Percentiles rank a stretch among this genome's conserved stretches.
These are phyloP conservation scores for Parmelia sp. DNA, from an alignment of 495 filamentous ascomycete species.

Conservation along the genomic window DNA sequence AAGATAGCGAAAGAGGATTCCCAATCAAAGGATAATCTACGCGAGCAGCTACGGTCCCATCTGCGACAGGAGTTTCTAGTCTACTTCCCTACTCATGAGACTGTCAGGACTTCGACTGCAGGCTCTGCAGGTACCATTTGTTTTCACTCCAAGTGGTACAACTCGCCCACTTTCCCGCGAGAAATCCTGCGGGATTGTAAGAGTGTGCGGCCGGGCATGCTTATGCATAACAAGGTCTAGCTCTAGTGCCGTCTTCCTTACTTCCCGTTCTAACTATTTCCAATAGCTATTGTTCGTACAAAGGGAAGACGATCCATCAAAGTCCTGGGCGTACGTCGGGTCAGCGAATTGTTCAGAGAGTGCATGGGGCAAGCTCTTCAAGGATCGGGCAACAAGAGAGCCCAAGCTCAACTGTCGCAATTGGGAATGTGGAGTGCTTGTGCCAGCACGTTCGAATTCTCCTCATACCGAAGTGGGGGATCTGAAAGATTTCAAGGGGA, in stretches of 20 bases:
- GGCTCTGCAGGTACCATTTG: conserved; percentile 73
- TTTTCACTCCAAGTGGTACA: conserved; percentile 62
- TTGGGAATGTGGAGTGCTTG: conserved; percentile 91
- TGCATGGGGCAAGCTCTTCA: conserved; percentile 77
- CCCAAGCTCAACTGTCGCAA: conserved; percentile 80
- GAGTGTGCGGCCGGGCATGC: conserved; percentile 56
- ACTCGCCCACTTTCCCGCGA: conserved; percentile 58
- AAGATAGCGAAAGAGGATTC: conserved; percentile 14
- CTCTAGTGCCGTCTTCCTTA: too few species aligned
- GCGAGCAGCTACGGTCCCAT: conserved; percentile 24
- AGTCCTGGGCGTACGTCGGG: conserved; percentile 79
- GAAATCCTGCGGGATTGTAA: conserved; percentile 66
- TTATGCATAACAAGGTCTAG: conserved; percentile 81
- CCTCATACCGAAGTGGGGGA: conserved; percentile 13
- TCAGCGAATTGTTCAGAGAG: conserved; percentile 88
- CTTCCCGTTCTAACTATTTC: not conserved
- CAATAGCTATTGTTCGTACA: conserved; percentile 58
- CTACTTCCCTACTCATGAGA: conserved; percentile 76
- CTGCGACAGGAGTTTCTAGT: conserved; percentile 56
- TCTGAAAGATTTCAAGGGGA: conserved; percentile 43
- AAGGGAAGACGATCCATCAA: conserved; percentile 34
- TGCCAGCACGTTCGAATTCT: conserved; percentile 41
- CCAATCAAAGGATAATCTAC: conserved; percentile 13
- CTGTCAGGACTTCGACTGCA: conserved; percentile 56
- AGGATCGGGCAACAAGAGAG: conserved; percentile 54